These are phyloP conservation scores for Serendipita sp. DNA, from an alignment of 1,284 basidiomycete species.

Conservation along the genomic window DNA sequence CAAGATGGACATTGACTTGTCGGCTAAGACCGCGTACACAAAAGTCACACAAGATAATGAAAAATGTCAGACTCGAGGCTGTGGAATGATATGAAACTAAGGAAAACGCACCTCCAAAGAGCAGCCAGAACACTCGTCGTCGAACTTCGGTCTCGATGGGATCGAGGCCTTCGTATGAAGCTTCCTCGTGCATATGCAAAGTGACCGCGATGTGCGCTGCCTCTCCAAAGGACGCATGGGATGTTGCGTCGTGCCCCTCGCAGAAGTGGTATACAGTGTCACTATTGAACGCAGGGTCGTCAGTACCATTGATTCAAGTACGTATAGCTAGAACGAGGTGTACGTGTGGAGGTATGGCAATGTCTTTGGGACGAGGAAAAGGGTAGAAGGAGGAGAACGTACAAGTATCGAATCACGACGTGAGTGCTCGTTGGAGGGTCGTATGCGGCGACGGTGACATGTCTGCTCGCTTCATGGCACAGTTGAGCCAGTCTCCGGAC, in stretches of 20 bases:
- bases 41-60: slow-evolving; percentile 4
- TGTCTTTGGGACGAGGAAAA: background rate
- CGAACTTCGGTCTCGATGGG: slow-evolving; percentile 75
- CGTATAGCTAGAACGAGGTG: background rate
- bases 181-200: slow-evolving; percentile 70
- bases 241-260: slow-evolving; percentile 74
- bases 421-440: slow-evolving; percentile 71
- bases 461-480: slow-evolving; percentile 65
- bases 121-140: slow-evolving; percentile 69
- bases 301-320: background rate
- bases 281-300: slow-evolving; percentile 24
- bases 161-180: slow-evolving; percentile 62
- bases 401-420: slow-evolving; percentile 74
- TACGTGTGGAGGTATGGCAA: background rate
- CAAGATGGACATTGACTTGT: slow-evolving; percentile 77
- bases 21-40: slow-evolving; percentile 33
- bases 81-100: background rate
- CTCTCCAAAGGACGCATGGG: slow-evolving; percentile 71
- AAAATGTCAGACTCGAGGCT: background rate
- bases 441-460: slow-evolving; percentile 62
- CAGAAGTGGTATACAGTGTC: slow-evolving; percentile 75
- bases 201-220: slow-evolving; percentile 69
- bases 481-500: slow-evolving; percentile 65
- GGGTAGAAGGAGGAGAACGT: slow-evolving; percentile 21
- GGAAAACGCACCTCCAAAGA: slow-evolving; percentile 54